A percentile compares a stretch with the other conserved stretches of the same genome.
Conservation (phyloP, 305 asterid genomes). For the Solanum aculeatissimum region DNA sequence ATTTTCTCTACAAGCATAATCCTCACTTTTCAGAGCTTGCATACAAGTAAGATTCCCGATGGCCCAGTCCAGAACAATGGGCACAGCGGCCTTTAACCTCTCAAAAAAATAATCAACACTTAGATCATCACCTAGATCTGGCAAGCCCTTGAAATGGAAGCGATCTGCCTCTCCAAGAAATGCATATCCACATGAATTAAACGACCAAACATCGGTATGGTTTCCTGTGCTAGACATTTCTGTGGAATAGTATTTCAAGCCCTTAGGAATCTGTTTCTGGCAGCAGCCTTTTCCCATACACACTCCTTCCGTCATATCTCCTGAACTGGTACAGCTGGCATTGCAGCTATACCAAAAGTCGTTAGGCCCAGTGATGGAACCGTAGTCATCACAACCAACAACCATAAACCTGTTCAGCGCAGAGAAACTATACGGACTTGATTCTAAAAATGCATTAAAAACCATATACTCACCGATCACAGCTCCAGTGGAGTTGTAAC, state of each 20-base stretch:
- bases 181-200: conserved; percentile 20
- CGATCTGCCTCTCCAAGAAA: conserved; percentile 15
- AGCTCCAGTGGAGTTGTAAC: conserved; percentile 13
- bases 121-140: conserved; percentile 2
- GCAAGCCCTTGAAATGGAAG: conserved; percentile 8
- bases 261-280: conserved; percentile 20
- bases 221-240: not conserved
- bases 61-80: conserved; percentile 24
- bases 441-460: not conserved
- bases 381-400: not conserved
- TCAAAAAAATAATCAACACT: not conserved
- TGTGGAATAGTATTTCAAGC: not conserved
- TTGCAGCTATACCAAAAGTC: conserved; percentile 26
- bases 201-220: conserved; percentile 1
- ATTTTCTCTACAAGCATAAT: conserved; percentile 11
- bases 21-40: not conserved
- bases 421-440: not conserved
- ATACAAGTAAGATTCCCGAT: conserved; percentile 16
- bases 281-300: conserved; percentile 58
- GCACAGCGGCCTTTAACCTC: not conserved
- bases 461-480: not conserved
- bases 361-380: not conserved
- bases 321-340: conserved; percentile 14
- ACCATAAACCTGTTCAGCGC: not conserved
- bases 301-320: conserved; percentile 20